These are phyloP conservation scores for Aspergillus cristatus DNA, from an alignment of 495 filamentous ascomycete species.

Conservation along the genomic window DNA sequence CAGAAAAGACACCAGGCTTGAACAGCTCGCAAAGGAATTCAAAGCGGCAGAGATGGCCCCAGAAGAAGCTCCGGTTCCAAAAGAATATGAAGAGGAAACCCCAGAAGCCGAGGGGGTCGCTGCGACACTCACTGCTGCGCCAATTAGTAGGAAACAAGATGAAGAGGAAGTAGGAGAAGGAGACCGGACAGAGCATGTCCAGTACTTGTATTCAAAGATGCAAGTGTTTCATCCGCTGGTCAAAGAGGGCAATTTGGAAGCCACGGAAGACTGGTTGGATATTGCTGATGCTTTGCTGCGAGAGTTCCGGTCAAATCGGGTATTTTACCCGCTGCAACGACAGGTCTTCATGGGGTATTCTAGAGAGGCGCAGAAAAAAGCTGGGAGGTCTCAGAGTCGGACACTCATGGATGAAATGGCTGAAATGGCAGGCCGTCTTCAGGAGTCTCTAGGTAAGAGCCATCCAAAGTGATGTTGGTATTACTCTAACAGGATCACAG, in stretches of 20 bases:
- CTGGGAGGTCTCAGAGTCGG: constrained; percentile 20
- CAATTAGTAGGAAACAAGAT: constrained; percentile 11
- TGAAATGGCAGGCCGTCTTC: constrained; percentile 55
- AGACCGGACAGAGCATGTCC: constrained; percentile 41
- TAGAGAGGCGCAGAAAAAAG: constrained; percentile 35
- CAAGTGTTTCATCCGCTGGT: constrained; percentile 41
- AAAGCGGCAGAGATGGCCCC: constrained; percentile 10
- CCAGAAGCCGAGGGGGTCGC: constrained; percentile 9
- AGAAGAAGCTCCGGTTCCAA: constrained; percentile 4
- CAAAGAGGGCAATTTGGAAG: constrained; percentile 41
- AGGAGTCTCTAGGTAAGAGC: constrained; percentile 44
- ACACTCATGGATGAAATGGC: constrained; percentile 50
- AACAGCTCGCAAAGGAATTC: constrained; percentile 35
- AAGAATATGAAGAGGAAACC: constrained; percentile 20
- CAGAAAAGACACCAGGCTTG: constrained; percentile 34
- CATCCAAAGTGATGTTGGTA: neutral
- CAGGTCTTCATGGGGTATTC: constrained; percentile 62
- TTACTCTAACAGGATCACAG: constrained; percentile 6
- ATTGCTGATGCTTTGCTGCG: constrained; percentile 65
- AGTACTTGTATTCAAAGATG: constrained; percentile 48
- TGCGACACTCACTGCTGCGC: constrained; percentile 10
- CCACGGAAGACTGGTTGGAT: constrained; percentile 59
- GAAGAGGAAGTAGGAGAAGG: constrained; percentile 22
- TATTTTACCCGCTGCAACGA: constrained; percentile 69
- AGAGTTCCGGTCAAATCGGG: constrained; percentile 67